Base-by-base conservation (phyloP, 805 yeast genomes). In the Phaffomyces thermotolerans region DNA sequence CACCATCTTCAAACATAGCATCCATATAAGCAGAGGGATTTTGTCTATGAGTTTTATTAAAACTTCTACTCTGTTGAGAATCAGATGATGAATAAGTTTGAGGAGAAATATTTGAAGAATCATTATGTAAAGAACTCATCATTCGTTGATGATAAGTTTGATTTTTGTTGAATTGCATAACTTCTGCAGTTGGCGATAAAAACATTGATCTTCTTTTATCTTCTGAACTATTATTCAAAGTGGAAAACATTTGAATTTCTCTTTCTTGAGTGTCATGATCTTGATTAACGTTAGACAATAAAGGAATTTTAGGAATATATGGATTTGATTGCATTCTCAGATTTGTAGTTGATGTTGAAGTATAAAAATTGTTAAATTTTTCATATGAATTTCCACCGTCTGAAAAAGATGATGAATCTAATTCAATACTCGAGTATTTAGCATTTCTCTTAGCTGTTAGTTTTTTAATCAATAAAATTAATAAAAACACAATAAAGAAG, bases 131-230 rank as follows among this genome's bases (percentile, higher is more conserved):
- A n/a, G 17, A 27, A 14, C 39, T 37, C 13, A 37, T 12, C 66
- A 50, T 67, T 56, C 59, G 68, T 56, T 56, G 69, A 53, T 61
- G 73, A 64, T 55, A 67, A 42, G 50, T 59, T 60, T 36, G 75
- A 34, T 58, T 39, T 41, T 57, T 46, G 38, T 54, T 57, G 37
- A 72, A 73, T 44, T 68, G 68, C 75, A 80, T 74, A 15, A 81
- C 82, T 54, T 84, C 88, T 15, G 80, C 81, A 1, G 95, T 86
- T 30, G 95, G 95, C 3, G 93, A 84, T 42, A 84, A 76, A 61
- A 82, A 86, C 74, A 81, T 70, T 17, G 43, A 35, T 47, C 45
- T 64, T 43, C 57, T 60, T 48, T 66, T 64, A 37, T 56, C 56
- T n/a, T 24, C 14, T 13, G 7, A 12, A 20, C 50, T 51, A 30